phyloP scores from a whole-genome alignment of 2,329 filamentous ascomycete species.

The Cytospora schulzeri region DNA sequence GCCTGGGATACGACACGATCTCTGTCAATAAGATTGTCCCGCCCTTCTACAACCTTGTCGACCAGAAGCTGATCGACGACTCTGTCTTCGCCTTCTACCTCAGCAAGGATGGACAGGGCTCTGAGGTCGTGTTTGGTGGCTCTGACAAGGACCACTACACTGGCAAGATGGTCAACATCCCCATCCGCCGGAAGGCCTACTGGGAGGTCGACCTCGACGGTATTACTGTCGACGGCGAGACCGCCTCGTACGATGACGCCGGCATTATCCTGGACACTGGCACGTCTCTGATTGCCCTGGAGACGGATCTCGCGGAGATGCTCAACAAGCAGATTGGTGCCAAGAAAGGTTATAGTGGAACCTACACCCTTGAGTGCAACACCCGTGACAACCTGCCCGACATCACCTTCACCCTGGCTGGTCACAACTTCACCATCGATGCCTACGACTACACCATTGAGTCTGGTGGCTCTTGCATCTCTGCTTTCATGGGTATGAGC shows the following conservation, averaged over 20 bases:
- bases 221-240: constrained; percentile 84
- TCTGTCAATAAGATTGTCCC: constrained; percentile 95
- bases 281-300: constrained; percentile 95
- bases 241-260: constrained; percentile 88
- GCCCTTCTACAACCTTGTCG: constrained; percentile 94
- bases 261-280: constrained; percentile 98
- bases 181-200: constrained; percentile 97
- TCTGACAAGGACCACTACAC: constrained; percentile 78
- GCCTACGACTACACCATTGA: constrained; percentile 95
- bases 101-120: constrained; percentile 73
- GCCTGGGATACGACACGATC: constrained; percentile 91
- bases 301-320: constrained; percentile 87
- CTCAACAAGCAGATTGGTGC: constrained; percentile 97
- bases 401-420: constrained; percentile 85
- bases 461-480: constrained; percentile 93
- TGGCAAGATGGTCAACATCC: constrained; percentile 89
- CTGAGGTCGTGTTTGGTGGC: constrained; percentile 88
- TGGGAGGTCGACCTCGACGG: constrained; percentile 98
- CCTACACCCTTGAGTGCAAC: constrained; percentile 90
- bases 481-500: constrained; percentile 96
- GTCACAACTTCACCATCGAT: constrained; percentile 89
- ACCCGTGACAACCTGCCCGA: constrained; percentile 85
- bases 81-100: constrained; percentile 97
- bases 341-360: constrained; percentile 96
- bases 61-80: constrained; percentile 87